phyloP scores from a whole-genome alignment of 768 basidiomycete species.

The Clathrus columnatus region DNA sequence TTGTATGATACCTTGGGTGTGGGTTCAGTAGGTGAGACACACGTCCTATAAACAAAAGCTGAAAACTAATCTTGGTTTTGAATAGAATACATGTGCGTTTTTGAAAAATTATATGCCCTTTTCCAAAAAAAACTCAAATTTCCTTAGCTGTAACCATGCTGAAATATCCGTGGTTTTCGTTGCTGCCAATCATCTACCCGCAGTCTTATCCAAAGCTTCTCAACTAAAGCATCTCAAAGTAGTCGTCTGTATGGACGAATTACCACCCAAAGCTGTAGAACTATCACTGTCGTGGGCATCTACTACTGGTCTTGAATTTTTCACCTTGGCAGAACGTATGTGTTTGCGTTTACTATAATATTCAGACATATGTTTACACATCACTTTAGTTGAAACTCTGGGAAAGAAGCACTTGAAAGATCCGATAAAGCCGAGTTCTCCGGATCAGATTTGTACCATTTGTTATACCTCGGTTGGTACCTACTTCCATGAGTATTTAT shows the following conservation, averaged over 20 bases:
- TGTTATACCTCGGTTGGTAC: constrained; percentile 86
- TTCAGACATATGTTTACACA: neutral
- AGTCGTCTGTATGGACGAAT: constrained; percentile 65
- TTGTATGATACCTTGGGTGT: constrained; percentile 92
- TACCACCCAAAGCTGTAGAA: constrained; percentile 41
- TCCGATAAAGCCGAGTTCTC: constrained; percentile 42
- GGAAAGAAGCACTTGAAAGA: constrained; percentile 59
- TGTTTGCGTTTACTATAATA: constrained; percentile 11
- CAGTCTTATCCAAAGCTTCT: constrained; percentile 60
- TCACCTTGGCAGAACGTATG: constrained; percentile 61
- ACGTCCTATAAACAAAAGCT: neutral
- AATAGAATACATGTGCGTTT: constrained; percentile 68
- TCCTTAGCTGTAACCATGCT: constrained; percentile 70
- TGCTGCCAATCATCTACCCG: constrained; percentile 63
- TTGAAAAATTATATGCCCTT: neutral
- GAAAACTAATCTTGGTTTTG: constrained; percentile 1
- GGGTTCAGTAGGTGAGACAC: constrained; percentile 69
- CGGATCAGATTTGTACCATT: constrained; percentile 69
- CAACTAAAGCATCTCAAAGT: constrained; percentile 56
- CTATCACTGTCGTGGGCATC: constrained; percentile 65
- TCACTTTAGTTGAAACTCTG: constrained; percentile 54
- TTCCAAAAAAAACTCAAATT: constrained; percentile 2
- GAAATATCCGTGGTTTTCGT: constrained; percentile 72
- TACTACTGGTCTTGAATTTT: constrained; percentile 50
- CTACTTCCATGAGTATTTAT: neutral